phyloP scores from a whole-genome alignment of 176 grass and related monocot species.

The Pharus latifolius region DNA sequence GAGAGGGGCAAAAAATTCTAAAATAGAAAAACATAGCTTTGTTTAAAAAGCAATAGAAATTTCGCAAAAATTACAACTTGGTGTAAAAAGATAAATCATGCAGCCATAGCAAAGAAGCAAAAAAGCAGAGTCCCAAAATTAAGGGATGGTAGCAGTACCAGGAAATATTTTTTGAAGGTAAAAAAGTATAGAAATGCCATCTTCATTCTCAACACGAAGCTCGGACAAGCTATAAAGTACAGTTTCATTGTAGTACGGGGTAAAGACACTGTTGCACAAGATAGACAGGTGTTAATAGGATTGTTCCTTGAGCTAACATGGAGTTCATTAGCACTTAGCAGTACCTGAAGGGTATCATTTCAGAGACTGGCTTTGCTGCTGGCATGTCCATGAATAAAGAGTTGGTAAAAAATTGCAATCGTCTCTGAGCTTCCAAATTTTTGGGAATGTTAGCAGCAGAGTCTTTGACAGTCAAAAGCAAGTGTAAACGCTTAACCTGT shows the following conservation, averaged over 20 bases:
- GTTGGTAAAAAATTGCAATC: slow-evolving; percentile 87
- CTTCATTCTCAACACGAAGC: slow-evolving; percentile 72
- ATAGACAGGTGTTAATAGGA: slow-evolving; percentile 24
- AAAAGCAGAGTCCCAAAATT: not conserved
- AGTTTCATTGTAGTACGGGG: slow-evolving; percentile 95
- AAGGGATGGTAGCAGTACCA: slow-evolving; percentile 36
- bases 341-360: slow-evolving; percentile 97
- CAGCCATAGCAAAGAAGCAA: not conserved
- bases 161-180: slow-evolving; percentile 99
- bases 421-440: slow-evolving; percentile 84
- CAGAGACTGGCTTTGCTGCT: slow-evolving; percentile 63
- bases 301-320: not conserved
- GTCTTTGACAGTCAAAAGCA: slow-evolving; percentile 94
- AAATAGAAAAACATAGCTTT: not conserved
- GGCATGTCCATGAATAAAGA: slow-evolving; percentile 97
- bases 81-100: too few species aligned
- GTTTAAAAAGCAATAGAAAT: not conserved
- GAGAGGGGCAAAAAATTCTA: not conserved
- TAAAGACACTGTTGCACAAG: slow-evolving; percentile 84
- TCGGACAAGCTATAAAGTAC: slow-evolving; percentile 84
- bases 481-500: slow-evolving; percentile 82
- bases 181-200: slow-evolving; percentile 91
- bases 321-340: slow-evolving; percentile 6
- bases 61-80: not conserved
- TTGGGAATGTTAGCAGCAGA: slow-evolving; percentile 84